Evolutionary conservation across 2,329 filamentous ascomycete genomes (phyloP), one percentile per base, ranked within the genome.

Genomic region (Monosporascus sp.): DNA sequence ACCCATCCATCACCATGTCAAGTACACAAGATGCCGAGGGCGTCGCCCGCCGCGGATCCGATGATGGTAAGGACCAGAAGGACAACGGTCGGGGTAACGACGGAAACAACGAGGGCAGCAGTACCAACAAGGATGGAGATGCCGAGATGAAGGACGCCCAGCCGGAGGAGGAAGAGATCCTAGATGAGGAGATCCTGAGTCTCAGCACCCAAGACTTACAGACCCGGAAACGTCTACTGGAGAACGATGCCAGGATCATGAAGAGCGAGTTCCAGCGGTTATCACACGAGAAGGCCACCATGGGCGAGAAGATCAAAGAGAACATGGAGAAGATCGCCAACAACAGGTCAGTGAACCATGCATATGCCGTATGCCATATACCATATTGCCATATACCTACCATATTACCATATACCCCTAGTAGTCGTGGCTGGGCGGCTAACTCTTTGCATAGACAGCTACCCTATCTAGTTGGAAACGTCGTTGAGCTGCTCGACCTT

Each of bases 231-330:
- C 86, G 92, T 67, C 81, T 99, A 68, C 80, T 99, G 60, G 94
- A 99, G 74, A 99, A 99, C 73, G 94, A 99, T 74, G 89, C 94
- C 66, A 84, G 94, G 66, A 97, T 99, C 74, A 97, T 99, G 91
- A 93, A 89, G 80, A 96, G 91, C 79, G 94, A 99, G 74, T 91
- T 85, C 65, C 92, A 96, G 70, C 87, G 94, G 63, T 80, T 99
- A 75, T 88, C 88, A 65, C 94, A 99, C 67, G 94, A 99, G 76
- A 96, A 96, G 77, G 85, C 88, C 48, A 86, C 90, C 48, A 99
- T 99, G 94, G 85, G 86, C 54, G 93, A 97, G 73, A 97, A 97
- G 80, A 97, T 99, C 73, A 97, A 97, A 81, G 94, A 99, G 70
- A 99, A 99, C 68, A 77, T 90, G 66, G 95, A 99, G 63, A 99